Evolutionary conservation across 495 filamentous ascomycete genomes (phyloP).

Genomic region (Podospora pseudoanserina): DNA sequence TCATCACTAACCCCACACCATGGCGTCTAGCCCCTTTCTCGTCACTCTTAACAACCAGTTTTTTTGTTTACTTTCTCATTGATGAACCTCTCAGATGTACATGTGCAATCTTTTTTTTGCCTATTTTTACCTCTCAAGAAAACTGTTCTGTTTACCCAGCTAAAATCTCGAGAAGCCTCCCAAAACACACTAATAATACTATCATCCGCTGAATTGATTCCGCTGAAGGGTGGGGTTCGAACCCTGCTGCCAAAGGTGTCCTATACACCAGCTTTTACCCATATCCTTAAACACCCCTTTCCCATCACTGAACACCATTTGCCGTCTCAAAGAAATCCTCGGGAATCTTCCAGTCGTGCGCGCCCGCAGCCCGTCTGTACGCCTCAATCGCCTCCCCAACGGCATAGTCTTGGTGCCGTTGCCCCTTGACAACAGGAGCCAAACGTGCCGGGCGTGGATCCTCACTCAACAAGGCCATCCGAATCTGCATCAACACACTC

Average conservation of each 20-base stretch:
- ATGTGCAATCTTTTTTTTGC: not conserved
- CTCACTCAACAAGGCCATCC: slow-evolving; percentile 64
- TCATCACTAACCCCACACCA: not conserved
- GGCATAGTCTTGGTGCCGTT: slow-evolving; percentile 51
- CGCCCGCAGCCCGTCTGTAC: slow-evolving; percentile 60
- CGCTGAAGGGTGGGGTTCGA: not conserved
- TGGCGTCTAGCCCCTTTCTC: not conserved
- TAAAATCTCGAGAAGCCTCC: too few species aligned
- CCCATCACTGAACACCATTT: not conserved
- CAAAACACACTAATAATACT: too few species aligned
- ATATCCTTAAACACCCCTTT: not conserved
- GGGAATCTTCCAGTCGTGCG: slow-evolving; percentile 65
- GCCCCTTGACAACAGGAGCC: not conserved
- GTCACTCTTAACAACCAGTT: not conserved
- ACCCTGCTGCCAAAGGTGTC: too few species aligned
- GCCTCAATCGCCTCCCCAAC: slow-evolving; percentile 70
- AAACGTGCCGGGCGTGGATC: slow-evolving; percentile 75
- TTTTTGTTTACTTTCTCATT: not conserved
- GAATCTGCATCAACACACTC: slow-evolving; percentile 76
- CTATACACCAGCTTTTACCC: not conserved
- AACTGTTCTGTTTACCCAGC: too few species aligned
- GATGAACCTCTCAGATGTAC: not conserved
- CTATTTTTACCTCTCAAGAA: not conserved
- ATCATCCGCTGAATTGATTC: not conserved
- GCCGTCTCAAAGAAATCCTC: slow-evolving; percentile 35